Base-by-base conservation (phyloP, 2,329 filamentous ascomycete genomes). In the Fusarium duplospermum region DNA sequence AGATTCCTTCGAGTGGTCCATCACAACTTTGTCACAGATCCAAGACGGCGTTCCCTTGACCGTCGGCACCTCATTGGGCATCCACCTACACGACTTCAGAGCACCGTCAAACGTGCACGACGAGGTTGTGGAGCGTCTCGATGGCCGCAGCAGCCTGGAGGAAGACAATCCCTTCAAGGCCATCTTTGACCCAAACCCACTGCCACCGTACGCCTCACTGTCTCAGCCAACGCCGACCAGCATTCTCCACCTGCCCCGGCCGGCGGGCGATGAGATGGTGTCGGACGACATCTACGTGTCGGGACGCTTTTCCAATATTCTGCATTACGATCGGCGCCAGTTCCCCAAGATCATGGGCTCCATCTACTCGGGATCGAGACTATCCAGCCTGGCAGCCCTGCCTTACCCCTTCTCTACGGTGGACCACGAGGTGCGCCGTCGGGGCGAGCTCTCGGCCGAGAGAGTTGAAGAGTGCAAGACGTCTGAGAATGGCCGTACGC, bases 251-350 rank as follows among this genome's bases (percentile, higher is more conserved):
- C 86, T 95, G 31, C 92, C 92, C 16, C 86, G 85, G 10, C 84
- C 89, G 1, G 88, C 87, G 0, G 82, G 85, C 10, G 81, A 81
- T 11, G 84, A 85, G 58, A 86, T 89, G 71, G 86, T 91, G 20
- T 93, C 94, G 59, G 89, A 93, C 68, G 93, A 96, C 33, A 96
- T 98, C 45, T 96, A 95, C 84, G 91, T 98, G 38, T 94, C 93
- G 6, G 96, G 96, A 0, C 90, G 96, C 18, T 98, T 98, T 80
- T 93, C 95, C 6, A 95, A 91, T 77, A 94, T 98, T 66, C 86
- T 98, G 4, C 93, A 94, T 79, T 98, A 98, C 83, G 95, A 98
- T 80, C 90, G 95, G 4, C 92, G 96, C 52, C 94, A 90, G 82
- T 97, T 98, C 78, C 94, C 94, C 0, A 89, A 89, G 18, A 88